These are phyloP conservation scores for Trametes sanguinea DNA, from an alignment of 768 basidiomycete species.

Conservation along the genomic window DNA sequence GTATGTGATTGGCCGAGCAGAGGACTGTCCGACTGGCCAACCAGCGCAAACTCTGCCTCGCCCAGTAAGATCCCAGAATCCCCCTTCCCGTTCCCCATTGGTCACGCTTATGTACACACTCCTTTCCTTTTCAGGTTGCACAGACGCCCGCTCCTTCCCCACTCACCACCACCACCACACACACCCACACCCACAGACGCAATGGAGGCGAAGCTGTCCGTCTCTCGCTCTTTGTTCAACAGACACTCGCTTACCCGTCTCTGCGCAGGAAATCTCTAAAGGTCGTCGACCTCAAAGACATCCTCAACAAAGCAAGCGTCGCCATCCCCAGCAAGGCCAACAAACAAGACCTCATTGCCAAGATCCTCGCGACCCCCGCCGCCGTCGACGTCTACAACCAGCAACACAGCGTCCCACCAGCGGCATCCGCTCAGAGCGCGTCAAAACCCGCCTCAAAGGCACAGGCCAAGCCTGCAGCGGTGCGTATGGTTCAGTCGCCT, in stretches of 20 bases:
- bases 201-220: slow-evolving; percentile 46
- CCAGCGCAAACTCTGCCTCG: slow-evolving; percentile 21
- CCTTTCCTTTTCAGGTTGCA: slow-evolving; percentile 11
- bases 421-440: slow-evolving; percentile 30
- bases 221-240: slow-evolving; percentile 7
- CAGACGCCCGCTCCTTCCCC: slow-evolving; percentile 1
- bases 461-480: slow-evolving; percentile 21
- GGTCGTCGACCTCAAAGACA: slow-evolving; percentile 67
- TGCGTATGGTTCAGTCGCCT: slow-evolving; percentile 2
- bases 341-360: slow-evolving; percentile 67
- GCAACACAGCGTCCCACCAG: slow-evolving; percentile 21
- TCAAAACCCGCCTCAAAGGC: slow-evolving; percentile 28
- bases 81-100: slow-evolving; percentile 12
- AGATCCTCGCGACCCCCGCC: slow-evolving; percentile 52
- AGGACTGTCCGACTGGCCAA: slow-evolving; percentile 12
- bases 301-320: slow-evolving; percentile 55
- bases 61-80: slow-evolving; percentile 19
- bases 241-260: slow-evolving; percentile 4
- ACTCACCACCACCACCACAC: slow-evolving; percentile 13
- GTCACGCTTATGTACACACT: slow-evolving; percentile 8
- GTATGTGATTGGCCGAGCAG: slow-evolving; percentile 26
- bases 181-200: neutral
- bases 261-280: slow-evolving; percentile 58
- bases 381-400: slow-evolving; percentile 54
- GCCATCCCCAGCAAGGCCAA: slow-evolving; percentile 56